Conservation (phyloP, 768 basidiomycete genomes). For the Chlorophyllum brunneum region DNA sequence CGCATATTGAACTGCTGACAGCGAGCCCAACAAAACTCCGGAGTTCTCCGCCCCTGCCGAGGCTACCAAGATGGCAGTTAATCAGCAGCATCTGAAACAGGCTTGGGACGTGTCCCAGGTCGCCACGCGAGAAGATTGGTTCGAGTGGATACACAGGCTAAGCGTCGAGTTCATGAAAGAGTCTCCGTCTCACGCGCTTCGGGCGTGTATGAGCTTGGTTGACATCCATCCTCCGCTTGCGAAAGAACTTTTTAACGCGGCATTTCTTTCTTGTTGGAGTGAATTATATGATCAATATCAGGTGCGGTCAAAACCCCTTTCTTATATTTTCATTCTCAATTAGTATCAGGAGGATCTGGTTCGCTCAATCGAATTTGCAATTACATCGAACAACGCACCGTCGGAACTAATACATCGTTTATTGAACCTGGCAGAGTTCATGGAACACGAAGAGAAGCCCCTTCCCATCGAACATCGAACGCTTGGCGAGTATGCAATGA, state of each 20-base stretch:
- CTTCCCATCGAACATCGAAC: slow-evolving; percentile 91
- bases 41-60: slow-evolving; percentile 85
- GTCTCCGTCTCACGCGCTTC: slow-evolving; percentile 95
- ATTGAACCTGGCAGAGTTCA: slow-evolving; percentile 94
- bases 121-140: slow-evolving; percentile 83
- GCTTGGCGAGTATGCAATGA: slow-evolving; percentile 90
- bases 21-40: slow-evolving; percentile 56
- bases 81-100: slow-evolving; percentile 95
- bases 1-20: slow-evolving; percentile 31
- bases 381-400: slow-evolving; percentile 73
- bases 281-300: slow-evolving; percentile 97
- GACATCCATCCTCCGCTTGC: slow-evolving; percentile 89
- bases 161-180: slow-evolving; percentile 97
- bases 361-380: slow-evolving; percentile 80
- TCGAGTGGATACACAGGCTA: slow-evolving; percentile 91
- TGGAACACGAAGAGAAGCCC: slow-evolving; percentile 98
- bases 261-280: slow-evolving; percentile 96
- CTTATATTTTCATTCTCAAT: not conserved
- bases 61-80: slow-evolving; percentile 85
- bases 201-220: slow-evolving; percentile 92
- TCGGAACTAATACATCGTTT: slow-evolving; percentile 88
- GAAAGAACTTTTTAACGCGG: slow-evolving; percentile 94
- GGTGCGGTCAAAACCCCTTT: slow-evolving; percentile 40
- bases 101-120: slow-evolving; percentile 90
- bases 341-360: slow-evolving; percentile 84